These are phyloP conservation scores for Exophiala spinifera DNA, from an alignment of 2,329 filamentous ascomycete genomes.

Conservation along the genomic window DNA sequence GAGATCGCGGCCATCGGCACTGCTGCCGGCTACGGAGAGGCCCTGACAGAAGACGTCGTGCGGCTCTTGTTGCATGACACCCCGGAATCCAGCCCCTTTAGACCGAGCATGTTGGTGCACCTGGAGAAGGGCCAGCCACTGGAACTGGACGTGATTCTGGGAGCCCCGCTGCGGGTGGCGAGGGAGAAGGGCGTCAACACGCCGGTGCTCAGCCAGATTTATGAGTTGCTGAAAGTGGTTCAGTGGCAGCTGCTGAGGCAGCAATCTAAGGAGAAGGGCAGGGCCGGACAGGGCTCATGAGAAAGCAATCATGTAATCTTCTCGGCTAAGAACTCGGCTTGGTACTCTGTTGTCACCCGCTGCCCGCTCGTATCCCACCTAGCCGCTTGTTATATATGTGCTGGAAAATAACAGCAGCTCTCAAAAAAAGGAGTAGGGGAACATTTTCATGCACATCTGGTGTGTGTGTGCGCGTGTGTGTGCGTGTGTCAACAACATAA, in stretches of 20 bases:
- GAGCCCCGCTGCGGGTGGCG: constrained; percentile 55
- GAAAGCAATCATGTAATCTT: no score
- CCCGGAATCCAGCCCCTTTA: constrained; percentile 48
- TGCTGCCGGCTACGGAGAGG: constrained; percentile 43
- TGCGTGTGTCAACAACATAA: no score
- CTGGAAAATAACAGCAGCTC: no score
- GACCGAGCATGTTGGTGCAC: constrained; percentile 51
- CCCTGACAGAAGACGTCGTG: constrained; percentile 41
- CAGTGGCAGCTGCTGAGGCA: constrained; percentile 38
- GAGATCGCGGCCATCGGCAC: constrained; percentile 50
- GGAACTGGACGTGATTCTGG: constrained; percentile 56
- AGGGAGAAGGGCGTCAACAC: constrained; percentile 43
- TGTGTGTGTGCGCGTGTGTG: no score
- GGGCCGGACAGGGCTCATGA: not conserved
- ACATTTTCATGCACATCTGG: no score
- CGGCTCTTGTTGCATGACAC: constrained; percentile 48
- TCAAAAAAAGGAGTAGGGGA: no score
- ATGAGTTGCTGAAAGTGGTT: constrained; percentile 28
- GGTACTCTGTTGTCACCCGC: no score
- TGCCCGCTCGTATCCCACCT: no score
- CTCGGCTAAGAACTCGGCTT: no score
- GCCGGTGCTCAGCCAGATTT: constrained; percentile 29
- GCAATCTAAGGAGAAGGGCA: not conserved
- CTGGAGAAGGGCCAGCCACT: constrained; percentile 48
- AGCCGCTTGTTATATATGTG: no score